Base-by-base conservation (phyloP, 2,329 filamentous ascomycete species). In the Exutisphaerella laricina region DNA sequence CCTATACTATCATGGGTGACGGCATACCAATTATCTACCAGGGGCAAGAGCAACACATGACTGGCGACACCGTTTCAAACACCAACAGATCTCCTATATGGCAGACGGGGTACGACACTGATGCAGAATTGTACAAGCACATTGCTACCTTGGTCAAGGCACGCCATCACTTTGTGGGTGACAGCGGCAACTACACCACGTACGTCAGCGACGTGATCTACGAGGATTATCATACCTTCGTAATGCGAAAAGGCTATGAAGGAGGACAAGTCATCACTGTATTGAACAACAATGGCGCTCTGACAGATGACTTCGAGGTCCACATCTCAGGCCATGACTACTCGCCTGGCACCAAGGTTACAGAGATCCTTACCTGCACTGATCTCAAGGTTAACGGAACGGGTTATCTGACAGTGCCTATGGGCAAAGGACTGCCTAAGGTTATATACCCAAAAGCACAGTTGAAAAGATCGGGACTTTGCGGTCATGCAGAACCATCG, bases 191-290 rank as follows among this genome's bases (percentile, higher is more conserved):
- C 10, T 75, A 73, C 48, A 50, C 70, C 6, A 66, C 58, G 0
- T 68, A 66, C 45, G 62, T 67, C 52, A 66, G 66, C 41, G 59
- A 62, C 16, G 58, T 68, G 5, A 63, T 74, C 45, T 73, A 70
- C 52, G 62, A 62, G 35, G 69, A 74, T 33, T 54, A 56, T 4
- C 61, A 64, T 28, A 69, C 66, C 7, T 50, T 74, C 9, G 70
- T 65, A 3, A 66, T 73, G 58, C 65, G 70, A 13, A 69, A 70
- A 45, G 70, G 69, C 3, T 58, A 55, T 8, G 51, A 52, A 9
- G 64, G 62, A 16, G 59, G 44, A 29, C 67, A 60, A 28, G 66
- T 75, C 12, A 61, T 75, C 25, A 67, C 69, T 41, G 57, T 74
- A 4, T 51, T 72, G 8, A 70, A 36, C 16, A 72, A 70, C 39